A percentile compares a stretch with the other conserved stretches of the same genome.
Conservation (phyloP, 306 rosid genomes). For the Parietaria judaica region DNA sequence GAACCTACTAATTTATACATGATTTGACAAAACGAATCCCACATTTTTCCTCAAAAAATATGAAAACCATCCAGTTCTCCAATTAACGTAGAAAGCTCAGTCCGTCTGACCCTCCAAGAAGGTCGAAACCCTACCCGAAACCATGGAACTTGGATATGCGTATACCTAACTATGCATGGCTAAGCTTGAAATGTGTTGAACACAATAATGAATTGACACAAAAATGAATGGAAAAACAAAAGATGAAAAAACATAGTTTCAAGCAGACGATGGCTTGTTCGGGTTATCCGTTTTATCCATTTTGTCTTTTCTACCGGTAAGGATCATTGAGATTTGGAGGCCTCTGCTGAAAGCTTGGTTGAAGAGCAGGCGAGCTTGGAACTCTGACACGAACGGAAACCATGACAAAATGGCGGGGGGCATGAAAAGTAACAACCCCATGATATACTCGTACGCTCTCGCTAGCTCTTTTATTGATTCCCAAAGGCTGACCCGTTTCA, state of each 20-base stretch:
- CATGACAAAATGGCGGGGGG: constrained; percentile 79
- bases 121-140: too few relatives aligned
- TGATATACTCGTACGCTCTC: constrained; percentile 77
- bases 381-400: constrained; percentile 89
- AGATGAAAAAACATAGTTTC: not conserved
- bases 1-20: too few relatives aligned
- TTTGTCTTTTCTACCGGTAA: constrained; percentile 57
- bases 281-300: not conserved
- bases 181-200: too few relatives aligned
- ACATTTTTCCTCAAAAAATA: too few relatives aligned
- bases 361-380: constrained; percentile 87
- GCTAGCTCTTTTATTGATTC: constrained; percentile 73
- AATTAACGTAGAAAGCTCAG: too few relatives aligned
- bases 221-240: too few relatives aligned
- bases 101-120: too few relatives aligned
- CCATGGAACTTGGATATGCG: too few relatives aligned
- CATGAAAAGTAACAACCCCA: constrained; percentile 77
- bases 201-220: too few relatives aligned
- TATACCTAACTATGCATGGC: too few relatives aligned
- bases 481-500: constrained; percentile 63
- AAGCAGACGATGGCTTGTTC: not conserved
- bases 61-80: too few relatives aligned
- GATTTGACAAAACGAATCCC: too few relatives aligned
- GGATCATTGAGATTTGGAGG: constrained; percentile 90
- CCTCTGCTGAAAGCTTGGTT: constrained; percentile 98